A percentile compares a stretch with the other conserved stretches of the same genome.
phyloP scores from a whole-genome alignment of 164 flowering plant species.

The Stephania yunnanensis region DNA sequence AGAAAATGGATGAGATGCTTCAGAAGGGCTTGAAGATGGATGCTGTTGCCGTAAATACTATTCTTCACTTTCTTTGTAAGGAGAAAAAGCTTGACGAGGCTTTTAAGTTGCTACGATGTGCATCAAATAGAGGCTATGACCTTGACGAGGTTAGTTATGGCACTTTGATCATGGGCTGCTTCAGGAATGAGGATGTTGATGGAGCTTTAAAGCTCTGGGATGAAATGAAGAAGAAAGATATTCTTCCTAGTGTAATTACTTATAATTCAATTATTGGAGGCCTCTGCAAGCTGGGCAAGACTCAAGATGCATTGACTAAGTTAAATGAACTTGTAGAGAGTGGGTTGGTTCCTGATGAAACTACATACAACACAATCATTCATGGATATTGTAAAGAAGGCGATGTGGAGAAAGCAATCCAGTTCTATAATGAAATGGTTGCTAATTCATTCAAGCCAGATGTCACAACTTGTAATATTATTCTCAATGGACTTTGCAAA shows the following conservation, averaged over 20 bases:
- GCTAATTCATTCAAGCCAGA: slow-evolving; percentile 71
- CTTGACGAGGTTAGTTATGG: slow-evolving; percentile 78
- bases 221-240: slow-evolving; percentile 62
- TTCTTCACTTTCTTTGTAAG: slow-evolving; percentile 49
- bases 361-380: slow-evolving; percentile 69
- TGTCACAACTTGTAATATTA: slow-evolving; percentile 66
- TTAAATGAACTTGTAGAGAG: slow-evolving; percentile 63
- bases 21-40: slow-evolving; percentile 65
- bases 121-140: slow-evolving; percentile 54
- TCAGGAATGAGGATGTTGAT: slow-evolving; percentile 40
- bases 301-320: slow-evolving; percentile 46
- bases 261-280: slow-evolving; percentile 74
- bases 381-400: slow-evolving; percentile 71
- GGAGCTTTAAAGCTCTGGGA: slow-evolving; percentile 70
- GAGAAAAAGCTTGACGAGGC: slow-evolving; percentile 63
- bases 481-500: slow-evolving; percentile 64
- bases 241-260: slow-evolving; percentile 54
- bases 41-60: slow-evolving; percentile 48
- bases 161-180: slow-evolving; percentile 62
- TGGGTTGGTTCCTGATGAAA: slow-evolving; percentile 69
- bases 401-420: slow-evolving; percentile 68
- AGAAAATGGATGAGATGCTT: slow-evolving; percentile 67
- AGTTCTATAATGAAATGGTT: slow-evolving; percentile 69
- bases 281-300: slow-evolving; percentile 59
- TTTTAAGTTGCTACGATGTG: slow-evolving; percentile 34